Percentiles rank a stretch among this genome's conserved stretches.
Conservation (phyloP, 2,329 filamentous ascomycete genomes). For the Acrocalymma vagum region DNA sequence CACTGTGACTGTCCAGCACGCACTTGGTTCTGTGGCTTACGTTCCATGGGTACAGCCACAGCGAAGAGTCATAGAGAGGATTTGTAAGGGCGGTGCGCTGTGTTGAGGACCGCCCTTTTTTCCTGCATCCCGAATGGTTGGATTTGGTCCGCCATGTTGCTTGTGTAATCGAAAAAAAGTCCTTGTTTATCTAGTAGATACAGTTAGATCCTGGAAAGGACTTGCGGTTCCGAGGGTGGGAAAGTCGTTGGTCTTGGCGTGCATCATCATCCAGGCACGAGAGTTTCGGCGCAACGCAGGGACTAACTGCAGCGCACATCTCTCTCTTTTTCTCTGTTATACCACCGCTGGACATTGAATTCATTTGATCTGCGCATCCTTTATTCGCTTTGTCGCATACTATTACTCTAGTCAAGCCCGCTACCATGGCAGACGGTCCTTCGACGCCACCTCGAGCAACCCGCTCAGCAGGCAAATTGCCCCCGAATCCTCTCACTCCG, state of each 20-base stretch:
- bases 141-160: no score
- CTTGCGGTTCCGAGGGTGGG: no score
- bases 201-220: no score
- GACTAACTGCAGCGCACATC: no score
- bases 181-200: no score
- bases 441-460: conserved; percentile 58
- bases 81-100: conserved; percentile 39
- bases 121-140: no score
- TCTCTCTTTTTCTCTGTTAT: no score
- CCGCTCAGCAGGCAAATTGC: conserved; percentile 48
- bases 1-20: conserved; percentile 11
- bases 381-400: neutral
- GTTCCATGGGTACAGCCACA: conserved; percentile 37
- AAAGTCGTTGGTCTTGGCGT: no score
- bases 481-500: conserved; percentile 62
- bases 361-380: neutral
- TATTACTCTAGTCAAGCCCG: neutral
- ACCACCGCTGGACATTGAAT: no score
- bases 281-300: conserved; percentile 25
- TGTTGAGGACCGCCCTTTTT: conserved; percentile 28
- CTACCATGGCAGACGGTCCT: conserved; percentile 50
- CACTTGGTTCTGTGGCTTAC: neutral
- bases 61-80: conserved; percentile 41
- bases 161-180: no score
- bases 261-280: conserved; percentile 39